Conservation (phyloP, 2,329 filamentous ascomycete genomes). For the Aspergillus sp. region DNA sequence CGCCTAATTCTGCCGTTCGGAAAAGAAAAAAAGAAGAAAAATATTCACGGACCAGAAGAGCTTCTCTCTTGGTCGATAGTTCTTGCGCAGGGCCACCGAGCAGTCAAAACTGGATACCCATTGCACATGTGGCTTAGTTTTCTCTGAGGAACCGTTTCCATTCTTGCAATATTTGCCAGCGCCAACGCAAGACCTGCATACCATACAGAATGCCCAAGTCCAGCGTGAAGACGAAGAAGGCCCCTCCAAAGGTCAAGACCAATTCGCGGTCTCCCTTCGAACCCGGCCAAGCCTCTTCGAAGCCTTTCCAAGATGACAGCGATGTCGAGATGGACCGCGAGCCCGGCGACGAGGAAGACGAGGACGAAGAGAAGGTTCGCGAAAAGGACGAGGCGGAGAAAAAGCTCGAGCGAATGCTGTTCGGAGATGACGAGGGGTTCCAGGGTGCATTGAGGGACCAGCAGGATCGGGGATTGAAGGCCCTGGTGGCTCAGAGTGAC, state of each 20-base stretch:
- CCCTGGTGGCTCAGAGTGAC: conserved; percentile 25
- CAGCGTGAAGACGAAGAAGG: conserved; percentile 23
- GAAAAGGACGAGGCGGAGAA: conserved; percentile 77
- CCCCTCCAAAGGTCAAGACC: conserved; percentile 13
- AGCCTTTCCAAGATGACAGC: conserved; percentile 3
- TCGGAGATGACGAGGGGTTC: conserved; percentile 81
- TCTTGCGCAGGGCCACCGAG: background rate
- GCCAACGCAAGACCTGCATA: no score
- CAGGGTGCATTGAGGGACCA: conserved; percentile 60
- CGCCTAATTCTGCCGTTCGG: conserved; percentile 22
- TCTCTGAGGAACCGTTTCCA: background rate
- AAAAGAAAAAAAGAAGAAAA: conserved; percentile 24
- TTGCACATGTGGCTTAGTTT: no score
- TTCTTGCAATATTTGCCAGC: background rate
- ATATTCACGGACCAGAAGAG: conserved; percentile 15
- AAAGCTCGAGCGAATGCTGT: conserved; percentile 78
- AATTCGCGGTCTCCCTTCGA: conserved; percentile 18
- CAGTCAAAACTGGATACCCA: no score
- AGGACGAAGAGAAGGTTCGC: conserved; percentile 23
- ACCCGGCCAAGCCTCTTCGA: conserved; percentile 6
- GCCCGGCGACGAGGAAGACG: conserved; percentile 17
- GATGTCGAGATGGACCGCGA: conserved; percentile 20
- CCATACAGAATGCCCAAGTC: conserved; percentile 19
- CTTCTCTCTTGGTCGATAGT: background rate
- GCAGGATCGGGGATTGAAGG: conserved; percentile 36